Base-by-base conservation (phyloP, 768 basidiomycete species). In the Collybiopsis luxurians region DNA sequence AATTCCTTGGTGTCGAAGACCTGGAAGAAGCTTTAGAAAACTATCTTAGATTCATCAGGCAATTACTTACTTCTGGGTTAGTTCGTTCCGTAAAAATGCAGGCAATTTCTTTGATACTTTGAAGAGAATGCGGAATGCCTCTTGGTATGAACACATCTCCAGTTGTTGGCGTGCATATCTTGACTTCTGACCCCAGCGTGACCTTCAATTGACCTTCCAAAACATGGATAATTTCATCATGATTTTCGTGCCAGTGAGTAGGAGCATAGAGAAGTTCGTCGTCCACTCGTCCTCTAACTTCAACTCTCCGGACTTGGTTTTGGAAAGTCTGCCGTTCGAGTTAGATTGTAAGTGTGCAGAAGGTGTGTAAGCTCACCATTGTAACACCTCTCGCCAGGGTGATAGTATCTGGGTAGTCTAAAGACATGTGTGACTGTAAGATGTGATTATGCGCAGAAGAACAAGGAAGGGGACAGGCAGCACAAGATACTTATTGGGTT, bases 241-340 rank as follows among this genome's bases (percentile, higher is more conserved):
- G 69, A 4, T 53, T 63, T 28, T 71, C 70, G 39, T 75, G 72
- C 71, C 72, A 73, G 42, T 73, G 72, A 0, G 63, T 66, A 2
- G 71, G 68, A 0, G 71, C 72, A 9, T 62, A 57, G 27, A 75
- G 58, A 0, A 58, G 45, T 13, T 69, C 67, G 4, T 61, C 61
- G 39, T 70, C 67, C 26, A 61, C 66, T 19, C 15, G 19, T 13
- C 50, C 50, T 38, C 36, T 26, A 36, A 51, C 23, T 24, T 4
- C 24, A 19, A 51, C 36, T n/a, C 6, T 2, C 4, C 50, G 31
- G 17, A 39, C 4, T 38, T 51, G 31, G 23, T 12, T 23, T 10
- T 51, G 11, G 23, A 51, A 39, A 21, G 36, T 51, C 50, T 51
- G 27, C 26, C 31, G 31, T 5, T 13, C 31, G 6, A 34, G 42